Percentiles rank a stretch among this genome's conserved stretches.
These are phyloP conservation scores for Erysimum pusillum DNA, from an alignment of 441 rosid genomes.

Conservation along the genomic window DNA sequence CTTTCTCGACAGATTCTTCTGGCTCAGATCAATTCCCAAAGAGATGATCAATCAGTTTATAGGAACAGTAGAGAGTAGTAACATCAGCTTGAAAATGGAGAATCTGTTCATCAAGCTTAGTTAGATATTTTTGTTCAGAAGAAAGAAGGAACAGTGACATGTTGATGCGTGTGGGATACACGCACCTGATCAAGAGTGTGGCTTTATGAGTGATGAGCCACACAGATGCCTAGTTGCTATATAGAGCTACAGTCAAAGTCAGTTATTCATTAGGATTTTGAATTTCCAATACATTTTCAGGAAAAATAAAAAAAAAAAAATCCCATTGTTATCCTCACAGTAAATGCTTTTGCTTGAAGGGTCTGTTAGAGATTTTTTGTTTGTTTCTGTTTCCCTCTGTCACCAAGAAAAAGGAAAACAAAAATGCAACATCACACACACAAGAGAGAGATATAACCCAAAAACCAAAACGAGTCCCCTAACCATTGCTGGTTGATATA, in stretches of 20 bases:
- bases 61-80: background rate
- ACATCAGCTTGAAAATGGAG: conserved; percentile 15
- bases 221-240: conserved; percentile 32
- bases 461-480: background rate
- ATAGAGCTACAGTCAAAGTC: conserved; percentile 45
- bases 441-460: conserved; percentile 22
- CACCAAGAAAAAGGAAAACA: conserved; percentile 35
- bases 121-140: background rate
- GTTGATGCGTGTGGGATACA: conserved; percentile 15
- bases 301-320: background rate
- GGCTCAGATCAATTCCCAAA: conserved; percentile 6
- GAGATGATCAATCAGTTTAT: conserved; percentile 15
- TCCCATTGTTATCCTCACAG: conserved; percentile 40
- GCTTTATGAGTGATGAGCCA: conserved; percentile 17
- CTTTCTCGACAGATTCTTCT: conserved; percentile 6
- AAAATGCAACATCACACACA: conserved; percentile 45
- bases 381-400: conserved; percentile 40
- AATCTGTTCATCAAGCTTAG: conserved; percentile 13
- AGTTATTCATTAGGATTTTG: conserved; percentile 39
- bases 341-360: conserved; percentile 42
- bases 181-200: conserved; percentile 44
- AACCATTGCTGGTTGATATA: conserved; percentile 44
- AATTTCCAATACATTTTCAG: conserved; percentile 26
- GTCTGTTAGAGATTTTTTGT: conserved; percentile 36
- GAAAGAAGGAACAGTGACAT: conserved; percentile 4